These are phyloP conservation scores for Tarenaya hassleriana DNA, from an alignment of 345 rosid species.

Conservation along the genomic window DNA sequence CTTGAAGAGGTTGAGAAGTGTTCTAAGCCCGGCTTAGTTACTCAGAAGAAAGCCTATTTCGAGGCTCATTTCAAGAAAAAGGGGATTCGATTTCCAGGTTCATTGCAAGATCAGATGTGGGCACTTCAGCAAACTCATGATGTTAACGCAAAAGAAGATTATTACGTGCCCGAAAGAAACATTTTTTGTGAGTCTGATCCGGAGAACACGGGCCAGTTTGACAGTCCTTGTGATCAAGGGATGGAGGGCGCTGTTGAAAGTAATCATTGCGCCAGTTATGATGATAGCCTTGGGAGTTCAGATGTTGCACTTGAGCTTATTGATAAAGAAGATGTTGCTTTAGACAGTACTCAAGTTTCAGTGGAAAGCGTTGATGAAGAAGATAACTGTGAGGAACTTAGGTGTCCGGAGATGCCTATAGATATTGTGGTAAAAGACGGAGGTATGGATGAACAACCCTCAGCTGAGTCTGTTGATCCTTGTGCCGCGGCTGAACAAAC, in stretches of 20 bases:
- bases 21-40: conserved; percentile 80
- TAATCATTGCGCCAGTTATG: conserved; percentile 32
- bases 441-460: conserved; percentile 14
- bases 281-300: conserved; percentile 35
- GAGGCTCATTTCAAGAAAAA: conserved; percentile 89
- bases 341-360: conserved; percentile 11
- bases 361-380: conserved; percentile 8
- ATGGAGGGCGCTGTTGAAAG: conserved; percentile 24
- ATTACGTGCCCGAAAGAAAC: conserved; percentile 25
- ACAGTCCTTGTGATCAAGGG: conserved; percentile 18
- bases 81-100: conserved; percentile 44
- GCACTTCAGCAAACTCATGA: conserved; percentile 24
- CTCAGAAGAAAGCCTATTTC: conserved; percentile 72
- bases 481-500: conserved; percentile 1
- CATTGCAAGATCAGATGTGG: conserved; percentile 37
- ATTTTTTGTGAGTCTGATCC: conserved; percentile 24
- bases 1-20: conserved; percentile 90
- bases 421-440: conserved; percentile 30
- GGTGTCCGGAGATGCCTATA: conserved; percentile 5
- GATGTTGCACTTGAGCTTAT: conserved; percentile 29
- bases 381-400: conserved; percentile 7
- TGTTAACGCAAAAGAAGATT: conserved; percentile 26
- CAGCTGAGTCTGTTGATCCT: neutral
- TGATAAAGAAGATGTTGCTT: conserved; percentile 18
- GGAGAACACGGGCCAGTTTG: conserved; percentile 23